Percentiles rank a stretch among this genome's conserved stretches.
Evolutionary conservation across 2,329 filamentous ascomycete genomes (phyloP).

Genomic region (Pseudopyricularia javanii): DNA sequence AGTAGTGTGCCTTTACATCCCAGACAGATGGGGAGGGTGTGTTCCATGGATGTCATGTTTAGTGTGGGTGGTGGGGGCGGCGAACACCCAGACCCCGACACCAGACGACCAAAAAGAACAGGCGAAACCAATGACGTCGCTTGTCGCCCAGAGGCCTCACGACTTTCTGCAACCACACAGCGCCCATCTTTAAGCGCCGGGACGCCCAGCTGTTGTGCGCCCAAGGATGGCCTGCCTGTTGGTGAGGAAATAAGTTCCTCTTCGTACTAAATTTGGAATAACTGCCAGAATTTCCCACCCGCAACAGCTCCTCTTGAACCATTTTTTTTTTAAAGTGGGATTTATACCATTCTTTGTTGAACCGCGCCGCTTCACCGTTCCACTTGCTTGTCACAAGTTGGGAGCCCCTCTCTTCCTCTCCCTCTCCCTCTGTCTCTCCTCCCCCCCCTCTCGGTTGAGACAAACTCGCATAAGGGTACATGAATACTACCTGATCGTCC

Average conservation of each 20-base stretch:
- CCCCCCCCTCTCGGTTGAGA: not conserved
- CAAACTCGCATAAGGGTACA: not conserved
- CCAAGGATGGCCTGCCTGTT: constrained; percentile 7
- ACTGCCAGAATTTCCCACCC: not conserved
- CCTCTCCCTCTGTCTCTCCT: not conserved
- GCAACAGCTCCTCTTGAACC: not conserved
- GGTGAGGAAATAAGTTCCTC: constrained; percentile 10
- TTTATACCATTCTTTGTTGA: too few relatives aligned
- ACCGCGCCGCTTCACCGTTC: not conserved
- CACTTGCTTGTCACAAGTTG: too few relatives aligned
- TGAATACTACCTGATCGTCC: not conserved
- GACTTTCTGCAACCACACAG: constrained; percentile 13
- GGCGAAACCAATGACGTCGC: constrained; percentile 4
- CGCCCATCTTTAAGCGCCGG: constrained; percentile 13
- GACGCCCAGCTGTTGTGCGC: constrained; percentile 3
- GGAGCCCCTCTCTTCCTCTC: not conserved
- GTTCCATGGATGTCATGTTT: too few relatives aligned
- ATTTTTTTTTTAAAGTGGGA: too few relatives aligned
- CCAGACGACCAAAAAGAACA: not conserved
- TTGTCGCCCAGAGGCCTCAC: constrained; percentile 1
- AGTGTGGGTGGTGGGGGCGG: not conserved
- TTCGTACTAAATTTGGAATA: not conserved
- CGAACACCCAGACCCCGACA: too few relatives aligned
- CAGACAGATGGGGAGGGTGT: not conserved
- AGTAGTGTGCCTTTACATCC: too few relatives aligned